Base-by-base conservation (phyloP, 805 yeast genomes). In the Ogataea dorogensis region DNA sequence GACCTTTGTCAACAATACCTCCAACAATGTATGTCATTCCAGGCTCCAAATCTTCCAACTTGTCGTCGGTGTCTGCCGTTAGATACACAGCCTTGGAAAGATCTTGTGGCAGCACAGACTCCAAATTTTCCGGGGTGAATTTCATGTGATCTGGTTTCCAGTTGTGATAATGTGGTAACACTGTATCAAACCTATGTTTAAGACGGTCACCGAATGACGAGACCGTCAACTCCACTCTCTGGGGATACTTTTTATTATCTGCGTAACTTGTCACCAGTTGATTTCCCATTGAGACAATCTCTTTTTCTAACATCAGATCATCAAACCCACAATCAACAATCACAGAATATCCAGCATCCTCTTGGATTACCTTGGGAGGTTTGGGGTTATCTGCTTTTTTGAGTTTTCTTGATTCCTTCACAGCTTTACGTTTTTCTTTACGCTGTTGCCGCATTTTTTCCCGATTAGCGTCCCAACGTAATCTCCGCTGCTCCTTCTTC, bases 1-100 rank as follows among this genome's bases (percentile, higher is more conserved):
- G 74, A 42, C 94, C 94, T 59, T 91, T 91, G 59, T 91, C 98
- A 3, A 91, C 98, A 38, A 91, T 91, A 0, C 98, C 98, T 7
- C 98, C 98, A 32, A 91, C 79, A 27, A 91, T 77, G 50, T 91
- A 91, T 0, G 94, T 85, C 56, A 71, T 67, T 3, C 81, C 85
- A 5, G 78, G 75, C 43, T 81, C 78, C 36, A 91, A 65, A 17
- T 67, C 74, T 8, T 72, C 76, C 22, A 93, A 51, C 15, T 68
- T 75, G 6, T 81, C 83, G 7, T 80, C 84, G 0, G 96, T 81
- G 51, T 91, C 98, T 0, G 97, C 94, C 0, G 95, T 81, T 23
- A 91, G 63, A 52, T 93, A 91, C 0, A 86, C 71, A 25, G 64
- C 67, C 23, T 73, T 71, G 2, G 64, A 49, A 28, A 63, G 41